These are phyloP conservation scores for Neofusicoccum ribis DNA, from an alignment of 2,329 filamentous ascomycete genomes.

Conservation along the genomic window DNA sequence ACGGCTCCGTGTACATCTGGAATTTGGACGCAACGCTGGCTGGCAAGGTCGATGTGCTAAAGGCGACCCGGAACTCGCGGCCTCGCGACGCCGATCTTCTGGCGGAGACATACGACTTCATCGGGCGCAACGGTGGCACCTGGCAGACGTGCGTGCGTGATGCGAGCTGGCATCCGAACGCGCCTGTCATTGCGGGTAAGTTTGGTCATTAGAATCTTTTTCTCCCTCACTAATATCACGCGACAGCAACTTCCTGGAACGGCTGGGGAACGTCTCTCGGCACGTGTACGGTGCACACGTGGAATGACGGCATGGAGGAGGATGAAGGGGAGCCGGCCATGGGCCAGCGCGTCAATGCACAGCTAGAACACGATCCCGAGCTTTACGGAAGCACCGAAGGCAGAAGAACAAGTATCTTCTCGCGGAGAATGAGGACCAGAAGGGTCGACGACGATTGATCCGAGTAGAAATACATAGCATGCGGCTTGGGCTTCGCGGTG, in stretches of 20 bases:
- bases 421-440: neutral
- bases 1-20: slow-evolving; percentile 88
- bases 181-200: slow-evolving; percentile 72
- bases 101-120: slow-evolving; percentile 58
- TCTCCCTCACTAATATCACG: neutral
- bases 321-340: slow-evolving; percentile 52
- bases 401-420: slow-evolving; percentile 10
- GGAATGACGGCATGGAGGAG: slow-evolving; percentile 64
- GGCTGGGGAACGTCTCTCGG: slow-evolving; percentile 71
- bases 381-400: slow-evolving; percentile 28
- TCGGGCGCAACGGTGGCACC: slow-evolving; percentile 54
- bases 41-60: slow-evolving; percentile 72
- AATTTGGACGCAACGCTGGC: slow-evolving; percentile 89
- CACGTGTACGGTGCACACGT: slow-evolving; percentile 76
- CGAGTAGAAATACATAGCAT: no score
- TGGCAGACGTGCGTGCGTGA: slow-evolving; percentile 84
- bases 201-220: slow-evolving; percentile 8
- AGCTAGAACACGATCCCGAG: slow-evolving; percentile 38
- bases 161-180: slow-evolving; percentile 86
- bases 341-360: slow-evolving; percentile 37
- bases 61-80: slow-evolving; percentile 65
- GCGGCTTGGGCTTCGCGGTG: neutral
- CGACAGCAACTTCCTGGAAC: slow-evolving; percentile 76
- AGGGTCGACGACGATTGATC: slow-evolving; percentile 10
- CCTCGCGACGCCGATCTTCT: slow-evolving; percentile 55